These are phyloP conservation scores for Nannochloropsis oceanica DNA, from an alignment of 108 stramenopile genomes.

Conservation along the genomic window DNA sequence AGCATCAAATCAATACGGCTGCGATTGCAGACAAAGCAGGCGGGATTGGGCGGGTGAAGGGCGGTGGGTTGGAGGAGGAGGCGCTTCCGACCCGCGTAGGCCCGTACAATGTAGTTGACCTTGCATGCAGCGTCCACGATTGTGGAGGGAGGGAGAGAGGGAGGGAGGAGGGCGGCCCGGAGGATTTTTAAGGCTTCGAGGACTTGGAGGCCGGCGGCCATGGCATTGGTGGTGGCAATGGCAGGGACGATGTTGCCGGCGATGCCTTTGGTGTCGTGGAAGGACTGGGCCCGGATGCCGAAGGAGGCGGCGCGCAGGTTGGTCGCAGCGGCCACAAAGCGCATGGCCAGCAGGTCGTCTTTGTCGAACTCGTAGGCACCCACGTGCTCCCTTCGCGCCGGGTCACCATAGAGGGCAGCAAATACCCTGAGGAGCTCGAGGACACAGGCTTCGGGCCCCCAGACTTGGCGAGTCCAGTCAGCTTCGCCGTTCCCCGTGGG, in stretches of 20 bases:
- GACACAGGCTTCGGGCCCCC: not conserved
- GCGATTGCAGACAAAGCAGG: conserved; percentile 81
- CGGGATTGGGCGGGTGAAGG: conserved; percentile 56
- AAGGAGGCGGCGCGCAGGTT: conserved; percentile 77
- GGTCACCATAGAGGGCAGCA: not conserved
- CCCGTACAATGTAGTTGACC: conserved; percentile 23
- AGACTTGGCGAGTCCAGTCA: not conserved
- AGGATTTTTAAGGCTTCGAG: conserved; percentile 41
- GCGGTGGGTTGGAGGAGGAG: conserved; percentile 48
- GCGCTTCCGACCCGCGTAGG: conserved; percentile 11
- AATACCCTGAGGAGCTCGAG: not conserved
- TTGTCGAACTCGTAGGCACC: conserved; percentile 56
- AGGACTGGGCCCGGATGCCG: conserved; percentile 38
- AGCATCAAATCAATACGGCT: conserved; percentile 49
- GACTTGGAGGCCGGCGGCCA: conserved; percentile 62
- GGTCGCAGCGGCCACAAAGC: conserved; percentile 80
- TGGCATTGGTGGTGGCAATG: conserved; percentile 99
- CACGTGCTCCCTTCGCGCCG: not conserved
- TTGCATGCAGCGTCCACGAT: not conserved
- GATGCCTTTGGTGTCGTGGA: conserved; percentile 79
- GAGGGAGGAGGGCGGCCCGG: not conserved
- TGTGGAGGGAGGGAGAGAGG: not conserved
- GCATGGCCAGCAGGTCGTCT: conserved; percentile 80
- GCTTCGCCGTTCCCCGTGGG: too few species aligned
- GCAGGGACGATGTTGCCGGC: conserved; percentile 99